Percentiles rank a stretch among this genome's conserved stretches.
Conservation (phyloP, 2,329 filamentous ascomycete genomes). For the Pseudogymnoascus sp. region DNA sequence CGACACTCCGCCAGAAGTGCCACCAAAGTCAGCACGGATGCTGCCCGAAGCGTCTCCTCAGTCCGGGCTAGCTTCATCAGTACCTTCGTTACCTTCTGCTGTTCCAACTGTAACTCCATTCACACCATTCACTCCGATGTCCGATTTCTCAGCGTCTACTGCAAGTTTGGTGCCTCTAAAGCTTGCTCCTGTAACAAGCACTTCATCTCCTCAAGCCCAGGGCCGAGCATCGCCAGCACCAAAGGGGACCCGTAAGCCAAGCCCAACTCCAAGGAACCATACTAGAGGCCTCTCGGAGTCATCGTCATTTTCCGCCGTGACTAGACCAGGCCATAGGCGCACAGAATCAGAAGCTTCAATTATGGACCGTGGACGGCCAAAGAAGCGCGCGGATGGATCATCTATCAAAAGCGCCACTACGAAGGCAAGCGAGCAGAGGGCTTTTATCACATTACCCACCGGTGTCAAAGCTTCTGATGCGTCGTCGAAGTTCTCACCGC, state of each 20-base stretch:
- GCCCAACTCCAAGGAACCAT: not conserved
- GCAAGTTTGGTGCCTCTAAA: not conserved
- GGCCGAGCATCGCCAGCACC: conserved; percentile 22
- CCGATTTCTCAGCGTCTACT: conserved; percentile 19
- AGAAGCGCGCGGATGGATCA: conserved; percentile 44
- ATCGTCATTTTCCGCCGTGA: not conserved
- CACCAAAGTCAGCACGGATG: conserved; percentile 35
- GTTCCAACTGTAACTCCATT: conserved; percentile 28
- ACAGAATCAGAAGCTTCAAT: conserved; percentile 53
- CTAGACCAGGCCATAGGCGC: conserved; percentile 39
- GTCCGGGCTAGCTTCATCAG: conserved; percentile 25
- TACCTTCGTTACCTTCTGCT: conserved; percentile 3
- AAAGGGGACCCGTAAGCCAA: conserved; percentile 8
- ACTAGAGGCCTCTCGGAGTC: conserved; percentile 1
- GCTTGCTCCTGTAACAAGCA: not conserved
- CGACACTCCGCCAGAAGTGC: conserved; percentile 35
- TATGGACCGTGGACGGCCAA: conserved; percentile 56
- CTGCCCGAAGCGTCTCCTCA: conserved; percentile 41
- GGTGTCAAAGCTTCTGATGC: conserved; percentile 53
- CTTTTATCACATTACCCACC: conserved; percentile 55
- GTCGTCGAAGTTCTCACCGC: conserved; percentile 37
- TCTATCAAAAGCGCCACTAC: conserved; percentile 29
- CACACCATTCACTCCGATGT: conserved; percentile 38
- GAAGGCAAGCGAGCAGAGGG: conserved; percentile 44
- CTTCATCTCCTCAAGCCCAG: conserved; percentile 12